A percentile compares a stretch with the other conserved stretches of the same genome.
Evolutionary conservation across 2,329 filamentous ascomycete species (phyloP).

Genomic region (Chaetomium sp.): DNA sequence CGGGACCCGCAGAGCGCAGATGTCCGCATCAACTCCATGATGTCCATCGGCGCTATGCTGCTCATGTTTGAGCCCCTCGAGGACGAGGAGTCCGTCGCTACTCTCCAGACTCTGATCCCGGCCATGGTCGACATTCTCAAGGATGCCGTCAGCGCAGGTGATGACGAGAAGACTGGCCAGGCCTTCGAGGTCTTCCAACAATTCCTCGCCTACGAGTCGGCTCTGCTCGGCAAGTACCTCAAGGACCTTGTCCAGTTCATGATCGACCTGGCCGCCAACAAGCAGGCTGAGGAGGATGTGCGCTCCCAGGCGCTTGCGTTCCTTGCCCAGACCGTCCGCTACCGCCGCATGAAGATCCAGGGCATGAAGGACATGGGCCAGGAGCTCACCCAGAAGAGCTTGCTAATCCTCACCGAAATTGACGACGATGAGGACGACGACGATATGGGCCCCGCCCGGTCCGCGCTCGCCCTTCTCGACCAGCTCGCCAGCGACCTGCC

Average conservation of each 20-base stretch:
- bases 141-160: slow-evolving; percentile 67
- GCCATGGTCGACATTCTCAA: slow-evolving; percentile 87
- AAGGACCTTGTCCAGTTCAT: slow-evolving; percentile 90
- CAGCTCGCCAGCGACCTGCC: slow-evolving; percentile 83
- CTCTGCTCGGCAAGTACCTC: slow-evolving; percentile 77
- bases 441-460: slow-evolving; percentile 76
- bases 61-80: slow-evolving; percentile 86
- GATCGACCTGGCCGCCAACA: slow-evolving; percentile 77
- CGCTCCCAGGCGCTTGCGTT: slow-evolving; percentile 87
- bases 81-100: slow-evolving; percentile 63
- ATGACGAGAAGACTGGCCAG: slow-evolving; percentile 84
- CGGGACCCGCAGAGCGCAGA: slow-evolving; percentile 85
- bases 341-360: slow-evolving; percentile 93
- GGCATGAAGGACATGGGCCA: slow-evolving; percentile 76
- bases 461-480: slow-evolving; percentile 81
- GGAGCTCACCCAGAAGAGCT: slow-evolving; percentile 77
- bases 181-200: slow-evolving; percentile 97
- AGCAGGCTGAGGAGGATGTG: slow-evolving; percentile 72
- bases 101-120: slow-evolving; percentile 76
- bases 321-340: slow-evolving; percentile 85
- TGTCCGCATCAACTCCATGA: slow-evolving; percentile 89
- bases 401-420: slow-evolving; percentile 86
- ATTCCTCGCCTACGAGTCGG: slow-evolving; percentile 80
- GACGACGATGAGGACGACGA: slow-evolving; percentile 75
- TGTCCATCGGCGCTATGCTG: slow-evolving; percentile 80